Percentiles rank a stretch among this genome's conserved stretches.
These are phyloP conservation scores for Piloderma croceum DNA, from an alignment of 768 basidiomycete species.

Conservation along the genomic window DNA sequence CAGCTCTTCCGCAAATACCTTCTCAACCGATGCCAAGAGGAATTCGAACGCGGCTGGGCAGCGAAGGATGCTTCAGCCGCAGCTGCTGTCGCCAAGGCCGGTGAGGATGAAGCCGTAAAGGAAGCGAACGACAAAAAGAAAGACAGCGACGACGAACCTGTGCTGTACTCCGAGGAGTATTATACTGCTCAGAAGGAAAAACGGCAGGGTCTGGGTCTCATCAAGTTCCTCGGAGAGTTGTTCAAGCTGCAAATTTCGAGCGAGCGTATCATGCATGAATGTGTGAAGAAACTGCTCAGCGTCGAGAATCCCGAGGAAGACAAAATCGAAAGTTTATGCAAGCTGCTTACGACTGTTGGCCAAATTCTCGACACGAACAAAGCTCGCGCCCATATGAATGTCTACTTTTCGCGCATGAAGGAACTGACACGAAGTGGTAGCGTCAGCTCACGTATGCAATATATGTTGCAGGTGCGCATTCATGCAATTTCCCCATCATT, in stretches of 20 bases:
- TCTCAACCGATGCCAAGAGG: constrained; percentile 49
- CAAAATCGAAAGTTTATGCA: constrained; percentile 61
- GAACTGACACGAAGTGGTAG: constrained; percentile 38
- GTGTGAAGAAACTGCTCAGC: constrained; percentile 54
- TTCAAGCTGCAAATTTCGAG: constrained; percentile 64
- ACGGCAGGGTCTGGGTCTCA: constrained; percentile 57
- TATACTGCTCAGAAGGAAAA: constrained; percentile 61
- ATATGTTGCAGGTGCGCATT: constrained; percentile 52
- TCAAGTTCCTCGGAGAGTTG: constrained; percentile 62
- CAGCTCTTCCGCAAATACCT: constrained; percentile 50
- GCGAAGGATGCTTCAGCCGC: constrained; percentile 37
- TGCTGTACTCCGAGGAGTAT: constrained; percentile 58
- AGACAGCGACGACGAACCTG: constrained; percentile 30
- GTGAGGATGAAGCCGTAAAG: constrained; percentile 46
- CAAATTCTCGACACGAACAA: constrained; percentile 45
- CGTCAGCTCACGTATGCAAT: constrained; percentile 50
- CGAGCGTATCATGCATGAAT: constrained; percentile 61
- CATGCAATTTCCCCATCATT: not conserved
- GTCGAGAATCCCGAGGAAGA: constrained; percentile 57
- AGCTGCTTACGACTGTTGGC: constrained; percentile 54
- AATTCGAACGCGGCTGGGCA: constrained; percentile 49
- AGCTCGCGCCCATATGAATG: constrained; percentile 45
- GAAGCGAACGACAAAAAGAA: constrained; percentile 32
- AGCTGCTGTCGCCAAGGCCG: constrained; percentile 48
- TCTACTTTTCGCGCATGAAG: constrained; percentile 54